Base-by-base conservation (phyloP, 768 basidiomycete species). In the Boletus rufocinnamomeus region DNA sequence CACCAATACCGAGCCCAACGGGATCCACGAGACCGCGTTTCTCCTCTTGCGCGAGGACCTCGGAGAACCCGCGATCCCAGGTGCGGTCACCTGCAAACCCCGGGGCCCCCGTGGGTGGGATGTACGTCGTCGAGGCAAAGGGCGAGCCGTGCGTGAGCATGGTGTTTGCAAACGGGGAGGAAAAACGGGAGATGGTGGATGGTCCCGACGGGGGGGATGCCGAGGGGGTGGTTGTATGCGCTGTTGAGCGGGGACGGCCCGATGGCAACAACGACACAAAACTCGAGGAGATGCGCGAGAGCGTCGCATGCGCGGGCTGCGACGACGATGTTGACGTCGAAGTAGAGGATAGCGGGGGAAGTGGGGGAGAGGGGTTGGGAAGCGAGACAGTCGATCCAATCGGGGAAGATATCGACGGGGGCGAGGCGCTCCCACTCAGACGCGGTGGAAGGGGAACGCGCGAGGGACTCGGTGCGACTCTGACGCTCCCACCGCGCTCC, bases 41-140 rank as follows among this genome's bases (percentile, higher is more conserved):
- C 37, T 68, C 65, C 54, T 85, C 85, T 2, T 69, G 68, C 50
- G 77, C 76, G 40, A 84, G 69, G 32, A 77, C 76, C 3, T 75
- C 76, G 1, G 82, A 85, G 65, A 77, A 86, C 0, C 86, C 84
- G 53, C 83, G 85, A 69, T 93, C 85, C 91, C 91, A 84, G 13
- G 68, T 77, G 17, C 74, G 72, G 48, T 89, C 88, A 0, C 88
- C 88, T 16, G 72, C 77, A 63, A 87, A 92, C 6, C 90, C 93
- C 1, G 92, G 92, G 1, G 92, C 93, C n/a, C 92, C 85, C 52
- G 67, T 75, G 0, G 86, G 80, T 50, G 74, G 80, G 19, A 75
- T 74, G 69, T 80, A 80, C 2, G 75, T 73, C 34, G 76, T 68
- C 11, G 77, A 64, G 0, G 75, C 75, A 56, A 87, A 87, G 0